These are phyloP conservation scores for Zasmidium angulare DNA, from an alignment of 2,329 filamentous ascomycete species.

Conservation along the genomic window DNA sequence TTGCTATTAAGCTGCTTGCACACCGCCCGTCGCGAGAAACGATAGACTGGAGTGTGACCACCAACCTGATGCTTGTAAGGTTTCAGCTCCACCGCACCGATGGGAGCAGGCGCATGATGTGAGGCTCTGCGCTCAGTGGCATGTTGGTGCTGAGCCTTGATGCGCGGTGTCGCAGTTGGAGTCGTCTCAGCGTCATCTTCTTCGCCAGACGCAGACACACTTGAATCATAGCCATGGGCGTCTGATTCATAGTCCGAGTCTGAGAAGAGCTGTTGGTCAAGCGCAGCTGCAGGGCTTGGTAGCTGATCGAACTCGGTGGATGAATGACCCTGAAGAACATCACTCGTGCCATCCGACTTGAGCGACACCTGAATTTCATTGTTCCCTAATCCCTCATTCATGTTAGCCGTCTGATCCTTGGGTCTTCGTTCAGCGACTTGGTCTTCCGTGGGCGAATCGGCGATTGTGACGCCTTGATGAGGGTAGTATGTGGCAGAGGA, in stretches of 20 bases:
- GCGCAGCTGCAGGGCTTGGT: constrained; percentile 6
- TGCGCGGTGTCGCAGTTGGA: constrained; percentile 34
- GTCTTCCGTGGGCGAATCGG: constrained; percentile 37
- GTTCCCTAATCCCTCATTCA: neutral
- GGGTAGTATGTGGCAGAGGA: constrained; percentile 82
- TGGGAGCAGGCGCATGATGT: constrained; percentile 54
- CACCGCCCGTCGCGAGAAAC: constrained; percentile 90
- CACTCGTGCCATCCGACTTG: constrained; percentile 60
- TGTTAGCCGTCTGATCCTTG: constrained; percentile 9
- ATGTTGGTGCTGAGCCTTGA: constrained; percentile 28
- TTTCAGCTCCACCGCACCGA: constrained; percentile 92
- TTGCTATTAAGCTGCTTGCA: constrained; percentile 98
- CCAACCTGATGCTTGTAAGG: constrained; percentile 97
- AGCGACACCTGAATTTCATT: constrained; percentile 64
- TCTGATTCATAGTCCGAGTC: constrained; percentile 42
- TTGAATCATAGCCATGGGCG: constrained; percentile 52
- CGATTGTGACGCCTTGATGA: constrained; percentile 60
- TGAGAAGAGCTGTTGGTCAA: constrained; percentile 20
- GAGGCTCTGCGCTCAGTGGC: constrained; percentile 11
- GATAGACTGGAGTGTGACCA: constrained; percentile 92
- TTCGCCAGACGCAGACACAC: constrained; percentile 55
- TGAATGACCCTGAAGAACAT: constrained; percentile 59
- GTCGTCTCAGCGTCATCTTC: constrained; percentile 25
- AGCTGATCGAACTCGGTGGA: constrained; percentile 11
- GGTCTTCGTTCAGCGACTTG: constrained; percentile 26